Evolutionary conservation across 2,329 filamentous ascomycete species (phyloP).

Genomic region (Arthrobotrys entomopaga): DNA sequence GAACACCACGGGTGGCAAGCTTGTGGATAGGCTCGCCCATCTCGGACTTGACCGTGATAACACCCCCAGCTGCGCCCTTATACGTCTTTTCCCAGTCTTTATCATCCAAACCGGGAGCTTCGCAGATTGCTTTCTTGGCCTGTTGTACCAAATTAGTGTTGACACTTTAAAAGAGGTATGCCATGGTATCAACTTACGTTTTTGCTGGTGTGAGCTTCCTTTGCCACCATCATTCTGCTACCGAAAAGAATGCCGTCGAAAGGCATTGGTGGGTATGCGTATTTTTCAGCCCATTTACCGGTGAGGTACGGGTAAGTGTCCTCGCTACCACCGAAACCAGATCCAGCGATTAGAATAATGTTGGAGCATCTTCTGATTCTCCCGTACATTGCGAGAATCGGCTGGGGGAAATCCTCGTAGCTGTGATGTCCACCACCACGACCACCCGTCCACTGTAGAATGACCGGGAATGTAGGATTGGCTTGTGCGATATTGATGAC

Average conservation of each 20-base stretch:
- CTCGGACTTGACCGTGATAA: slow-evolving; percentile 96
- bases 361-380: slow-evolving; percentile 86
- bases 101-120: slow-evolving; percentile 84
- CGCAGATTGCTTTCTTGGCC: slow-evolving; percentile 89
- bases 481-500: slow-evolving; percentile 93
- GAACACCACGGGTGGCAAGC: slow-evolving; percentile 92
- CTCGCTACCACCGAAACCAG: slow-evolving; percentile 88
- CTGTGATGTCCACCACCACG: slow-evolving; percentile 95
- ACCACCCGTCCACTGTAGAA: slow-evolving; percentile 94
- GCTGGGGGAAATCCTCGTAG: slow-evolving; percentile 93
- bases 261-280: slow-evolving; percentile 90
- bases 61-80: slow-evolving; percentile 87
- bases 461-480: slow-evolving; percentile 91
- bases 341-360: slow-evolving; percentile 87
- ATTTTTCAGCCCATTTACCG: slow-evolving; percentile 85
- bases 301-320: slow-evolving; percentile 94
- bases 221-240: slow-evolving; percentile 93
- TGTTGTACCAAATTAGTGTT: slow-evolving; percentile 38
- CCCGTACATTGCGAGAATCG: slow-evolving; percentile 88
- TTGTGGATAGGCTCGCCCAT: slow-evolving; percentile 99
- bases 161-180: background rate
- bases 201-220: slow-evolving; percentile 88
- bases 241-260: slow-evolving; percentile 92
- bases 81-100: slow-evolving; percentile 91
- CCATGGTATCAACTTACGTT: slow-evolving; percentile 62